A percentile compares a stretch with the other conserved stretches of the same genome.
phyloP scores from a whole-genome alignment of 2,329 filamentous ascomycete species.

The Arthrinium puccinioides region DNA sequence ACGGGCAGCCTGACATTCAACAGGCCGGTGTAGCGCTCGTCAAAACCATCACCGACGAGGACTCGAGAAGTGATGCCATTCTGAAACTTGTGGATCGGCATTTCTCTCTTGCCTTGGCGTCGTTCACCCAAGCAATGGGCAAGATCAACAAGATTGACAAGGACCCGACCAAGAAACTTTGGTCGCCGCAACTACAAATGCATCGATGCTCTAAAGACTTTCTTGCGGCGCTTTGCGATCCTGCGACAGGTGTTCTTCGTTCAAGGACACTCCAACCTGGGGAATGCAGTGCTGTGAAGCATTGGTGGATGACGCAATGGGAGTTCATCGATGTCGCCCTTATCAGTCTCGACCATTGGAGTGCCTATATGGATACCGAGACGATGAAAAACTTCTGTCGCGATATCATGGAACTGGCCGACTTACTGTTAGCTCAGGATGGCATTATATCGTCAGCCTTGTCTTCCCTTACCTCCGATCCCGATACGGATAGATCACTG shows the following conservation, averaged over 20 bases:
- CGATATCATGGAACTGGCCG: conserved; percentile 90
- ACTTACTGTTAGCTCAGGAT: conserved; percentile 77
- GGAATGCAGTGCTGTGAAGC: conserved; percentile 60
- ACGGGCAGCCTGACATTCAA: conserved; percentile 71
- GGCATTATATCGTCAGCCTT: conserved; percentile 72
- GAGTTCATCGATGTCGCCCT: conserved; percentile 74
- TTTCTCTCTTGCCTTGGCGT: conserved; percentile 34
- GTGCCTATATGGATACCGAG: conserved; percentile 63
- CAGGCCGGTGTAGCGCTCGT: conserved; percentile 75
- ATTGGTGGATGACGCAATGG: conserved; percentile 85
- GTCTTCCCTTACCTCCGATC: conserved; percentile 20
- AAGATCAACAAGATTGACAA: conserved; percentile 20
- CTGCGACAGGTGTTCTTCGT: conserved; percentile 47
- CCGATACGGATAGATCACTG: conserved; percentile 11
- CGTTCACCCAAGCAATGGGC: conserved; percentile 34
- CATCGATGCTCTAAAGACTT: conserved; percentile 52
- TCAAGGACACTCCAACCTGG: conserved; percentile 47
- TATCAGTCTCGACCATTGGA: conserved; percentile 77
- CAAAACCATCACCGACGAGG: conserved; percentile 70
- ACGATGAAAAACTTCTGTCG: conserved; percentile 90
- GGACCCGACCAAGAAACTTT: conserved; percentile 33
- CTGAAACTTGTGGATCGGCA: conserved; percentile 36
- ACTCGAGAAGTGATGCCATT: conserved; percentile 43
- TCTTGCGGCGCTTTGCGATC: conserved; percentile 48
- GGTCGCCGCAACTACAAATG: conserved; percentile 50